These are phyloP conservation scores for Rhodotorula sp. DNA, from an alignment of 1,284 basidiomycete species.

Conservation along the genomic window DNA sequence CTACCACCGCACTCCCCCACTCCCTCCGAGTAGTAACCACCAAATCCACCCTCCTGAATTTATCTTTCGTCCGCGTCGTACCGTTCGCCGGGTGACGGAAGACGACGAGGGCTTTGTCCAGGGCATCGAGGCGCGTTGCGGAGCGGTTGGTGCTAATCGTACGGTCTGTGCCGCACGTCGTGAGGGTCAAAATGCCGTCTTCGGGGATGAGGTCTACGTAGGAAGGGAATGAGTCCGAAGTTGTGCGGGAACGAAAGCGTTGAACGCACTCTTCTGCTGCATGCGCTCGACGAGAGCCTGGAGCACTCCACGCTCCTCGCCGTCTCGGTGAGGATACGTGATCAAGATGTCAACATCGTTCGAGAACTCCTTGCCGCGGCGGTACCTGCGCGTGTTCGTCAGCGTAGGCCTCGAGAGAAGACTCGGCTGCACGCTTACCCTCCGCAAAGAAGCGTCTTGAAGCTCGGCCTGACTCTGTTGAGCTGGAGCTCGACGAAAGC, in stretches of 20 bases:
- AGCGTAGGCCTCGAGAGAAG: neutral
- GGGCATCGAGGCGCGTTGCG: conserved; percentile 25
- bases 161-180: conserved; percentile 16
- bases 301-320: conserved; percentile 26
- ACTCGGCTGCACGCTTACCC: conserved; percentile 55
- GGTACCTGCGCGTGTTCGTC: conserved; percentile 55
- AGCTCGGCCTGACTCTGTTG: conserved; percentile 59
- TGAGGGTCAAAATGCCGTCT: conserved; percentile 16
- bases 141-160: conserved; percentile 9
- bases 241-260: neutral
- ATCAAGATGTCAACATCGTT: conserved; percentile 73
- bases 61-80: conserved; percentile 39
- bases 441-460: conserved; percentile 64
- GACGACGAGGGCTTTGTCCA: conserved; percentile 34
- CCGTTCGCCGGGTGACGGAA: conserved; percentile 52
- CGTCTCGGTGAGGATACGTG: conserved; percentile 48
- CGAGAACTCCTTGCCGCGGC: conserved; percentile 66
- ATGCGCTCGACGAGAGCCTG: conserved; percentile 17
- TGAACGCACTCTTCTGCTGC: conserved; percentile 15
- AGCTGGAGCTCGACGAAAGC: conserved; percentile 60
- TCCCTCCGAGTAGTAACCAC: conserved; percentile 66
- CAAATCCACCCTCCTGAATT: conserved; percentile 63
- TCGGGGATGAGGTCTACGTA: conserved; percentile 26
- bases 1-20: conserved; percentile 74
- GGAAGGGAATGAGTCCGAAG: conserved; percentile 47